Conservation (phyloP, 1,284 basidiomycete genomes). For the Heimioporus retisporus region DNA sequence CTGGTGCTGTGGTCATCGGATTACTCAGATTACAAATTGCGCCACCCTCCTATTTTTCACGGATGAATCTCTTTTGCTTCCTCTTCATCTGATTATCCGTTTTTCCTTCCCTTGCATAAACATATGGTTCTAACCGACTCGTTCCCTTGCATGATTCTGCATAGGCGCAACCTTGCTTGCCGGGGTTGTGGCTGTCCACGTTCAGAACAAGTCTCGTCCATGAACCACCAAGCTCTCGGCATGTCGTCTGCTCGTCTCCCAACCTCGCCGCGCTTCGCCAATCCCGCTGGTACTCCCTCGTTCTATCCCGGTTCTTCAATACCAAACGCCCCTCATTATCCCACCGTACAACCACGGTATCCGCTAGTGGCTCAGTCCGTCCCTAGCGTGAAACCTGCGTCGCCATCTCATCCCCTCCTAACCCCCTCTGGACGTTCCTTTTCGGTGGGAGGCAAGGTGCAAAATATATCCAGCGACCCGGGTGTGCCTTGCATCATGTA, state of each 20-base stretch:
- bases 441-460: slow-evolving; percentile 77
- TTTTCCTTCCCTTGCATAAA: slow-evolving; percentile 34
- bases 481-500: slow-evolving; percentile 81
- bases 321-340: slow-evolving; percentile 32
- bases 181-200: slow-evolving; percentile 79
- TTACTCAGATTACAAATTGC: slow-evolving; percentile 35
- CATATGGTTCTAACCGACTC: slow-evolving; percentile 53
- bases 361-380: slow-evolving; percentile 28
- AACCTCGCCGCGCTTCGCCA: slow-evolving; percentile 57
- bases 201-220: slow-evolving; percentile 44
- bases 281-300: slow-evolving; percentile 17
- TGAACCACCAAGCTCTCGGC: slow-evolving; percentile 38
- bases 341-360: slow-evolving; percentile 26
- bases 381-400: slow-evolving; percentile 39
- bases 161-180: slow-evolving; percentile 78
- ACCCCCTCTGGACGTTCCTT: slow-evolving; percentile 84
- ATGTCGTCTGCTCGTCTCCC: slow-evolving; percentile 46
- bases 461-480: slow-evolving; percentile 79
- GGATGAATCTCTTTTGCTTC: slow-evolving; percentile 21
- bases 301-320: slow-evolving; percentile 30
- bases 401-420: slow-evolving; percentile 68
- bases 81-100: slow-evolving; percentile 18
- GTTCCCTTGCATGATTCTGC: slow-evolving; percentile 56
- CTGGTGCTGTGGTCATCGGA: slow-evolving; percentile 27
- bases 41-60: slow-evolving; percentile 29